These are phyloP conservation scores for Neonectria punicea DNA, from an alignment of 2,329 filamentous ascomycete genomes.

Conservation along the genomic window DNA sequence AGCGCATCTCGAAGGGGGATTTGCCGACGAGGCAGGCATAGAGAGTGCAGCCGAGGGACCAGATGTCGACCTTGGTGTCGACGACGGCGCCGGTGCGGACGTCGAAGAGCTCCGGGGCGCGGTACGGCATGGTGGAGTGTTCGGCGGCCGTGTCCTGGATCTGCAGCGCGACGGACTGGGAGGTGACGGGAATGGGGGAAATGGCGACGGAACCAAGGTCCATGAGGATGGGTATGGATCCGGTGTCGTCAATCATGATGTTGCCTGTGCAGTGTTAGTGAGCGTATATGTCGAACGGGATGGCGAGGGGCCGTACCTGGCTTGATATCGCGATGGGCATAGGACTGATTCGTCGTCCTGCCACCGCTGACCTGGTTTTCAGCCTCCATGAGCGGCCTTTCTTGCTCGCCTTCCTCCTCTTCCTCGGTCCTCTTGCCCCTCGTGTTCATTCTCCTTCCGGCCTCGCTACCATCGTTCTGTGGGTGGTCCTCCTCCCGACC, in stretches of 20 bases:
- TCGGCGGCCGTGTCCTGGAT: constrained; percentile 96
- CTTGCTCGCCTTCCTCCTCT: constrained; percentile 78
- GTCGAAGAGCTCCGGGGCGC: constrained; percentile 96
- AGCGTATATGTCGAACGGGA: constrained; percentile 6
- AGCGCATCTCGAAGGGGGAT: constrained; percentile 94
- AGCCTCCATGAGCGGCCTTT: constrained; percentile 84
- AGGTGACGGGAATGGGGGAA: constrained; percentile 89
- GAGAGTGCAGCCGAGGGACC: constrained; percentile 96
- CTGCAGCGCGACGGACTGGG: constrained; percentile 87
- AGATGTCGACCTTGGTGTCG: constrained; percentile 97
- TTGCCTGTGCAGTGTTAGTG: constrained; percentile 67
- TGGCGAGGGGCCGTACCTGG: constrained; percentile 70
- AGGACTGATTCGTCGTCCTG: constrained; percentile 74
- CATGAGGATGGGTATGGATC: constrained; percentile 92
- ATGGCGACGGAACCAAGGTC: constrained; percentile 92
- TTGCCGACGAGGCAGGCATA: constrained; percentile 98
- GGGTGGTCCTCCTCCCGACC: constrained; percentile 54
- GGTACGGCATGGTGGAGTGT: constrained; percentile 98
- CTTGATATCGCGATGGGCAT: constrained; percentile 97
- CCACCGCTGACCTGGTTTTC: constrained; percentile 75
- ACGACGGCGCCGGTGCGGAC: constrained; percentile 92
- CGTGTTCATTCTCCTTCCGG: constrained; percentile 44
- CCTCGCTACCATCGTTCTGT: constrained; percentile 43
- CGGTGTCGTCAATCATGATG: constrained; percentile 97
- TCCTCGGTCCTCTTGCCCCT: constrained; percentile 64